Evolutionary conservation across 225 moss, liverwort and hornwort species (phyloP), one percentile per base, ranked within the genome.

Genomic region (Neckera pumila): DNA sequence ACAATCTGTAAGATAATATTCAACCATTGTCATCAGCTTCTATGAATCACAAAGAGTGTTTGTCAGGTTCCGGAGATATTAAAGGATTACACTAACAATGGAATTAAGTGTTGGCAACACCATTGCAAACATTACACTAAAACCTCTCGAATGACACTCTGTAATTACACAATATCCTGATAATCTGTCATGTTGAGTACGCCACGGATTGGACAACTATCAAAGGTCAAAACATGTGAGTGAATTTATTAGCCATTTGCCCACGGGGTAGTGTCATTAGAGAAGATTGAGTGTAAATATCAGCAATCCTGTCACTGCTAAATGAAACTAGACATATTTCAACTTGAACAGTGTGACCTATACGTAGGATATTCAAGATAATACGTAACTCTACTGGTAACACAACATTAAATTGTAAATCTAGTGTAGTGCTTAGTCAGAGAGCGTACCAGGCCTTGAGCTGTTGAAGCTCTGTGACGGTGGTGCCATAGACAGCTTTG

Each of bases 381-480:
- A 60, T 31, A 4, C 3, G 27, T 20, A 61, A 49, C 13, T 36
- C n/a, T 53, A 3, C 9, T 34, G 60, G n/a, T n/a, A 76, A 62
- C n/a, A 76, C 19, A 51, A 51, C 19, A 76, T 7, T 76, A 5
- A 63, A 76, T 15, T 63, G 49, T 36, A 63, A 22, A 10, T 49
- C 20, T 62, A 45, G 56, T 43, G 59, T n/a, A 49, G 49, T 14
- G 64, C 58, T 81, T 10, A 75, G 76, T 76, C 57, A 92, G 8
- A 51, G 36, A 79, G 33, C 43, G 56, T 94, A 99, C 99, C 99
- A 99, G 64, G 95, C 91, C 85, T 95, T 92, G 62, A 99, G 94
- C 60, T 92, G 64, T 89, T 92, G 80, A 62, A 99, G 97, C 87
- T 97, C 94, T 63, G 89, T 81, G 53, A 99, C 90, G 58, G 92